Evolutionary conservation across 208 protist species (phyloP), one percentile per base, ranked within the genome.

Genomic region (Wallacemonas sp.): DNA sequence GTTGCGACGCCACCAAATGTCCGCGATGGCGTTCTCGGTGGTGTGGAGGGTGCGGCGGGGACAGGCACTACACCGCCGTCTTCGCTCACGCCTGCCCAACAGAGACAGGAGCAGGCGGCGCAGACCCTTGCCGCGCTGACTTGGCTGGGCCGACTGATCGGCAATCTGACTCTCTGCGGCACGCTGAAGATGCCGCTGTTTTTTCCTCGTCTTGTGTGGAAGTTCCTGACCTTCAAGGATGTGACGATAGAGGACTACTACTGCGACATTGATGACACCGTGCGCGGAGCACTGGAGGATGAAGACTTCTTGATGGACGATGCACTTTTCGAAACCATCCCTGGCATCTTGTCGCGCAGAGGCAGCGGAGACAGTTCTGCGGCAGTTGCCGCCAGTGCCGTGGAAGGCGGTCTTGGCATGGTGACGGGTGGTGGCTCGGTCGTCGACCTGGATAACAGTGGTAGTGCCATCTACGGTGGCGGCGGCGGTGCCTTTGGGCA

Each of bases 91-190:
- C n/a, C n/a, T n/a, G n/a, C n/a, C n/a, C 21, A 39, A 12, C 2
- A 34, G 56, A 22, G 56, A 28, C 41, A 62, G 56, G 42, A 53
- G 33, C 61, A 66, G 34, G 44, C 31, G 14, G 54, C 15, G 3
- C 51, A 54, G 30, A 27, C 31, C 9, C 31, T 60, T 3, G 45
- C 44, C 11, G 34, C 83, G 28, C 75, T 85, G 45, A 79, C 66
- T 31, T 96, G 87, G 86, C 69, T 96, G 12, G 91, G 91, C n/a
- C 89, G 81, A 73, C 24, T 94, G n/a, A 72, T 96, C 27, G 91
- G 88, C 42, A 96, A 96, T 68, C 72, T 88, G 22, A 83, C 84
- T 38, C 62, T 96, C n/a, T 89, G 80, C 56, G 91, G 91, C 27
- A 88, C 85, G 28, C 41, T 88, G 45, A 89, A 91, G 75, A 78